phyloP scores from a whole-genome alignment of 805 yeast genomes.

The Nakazawaea wickerhamii region DNA sequence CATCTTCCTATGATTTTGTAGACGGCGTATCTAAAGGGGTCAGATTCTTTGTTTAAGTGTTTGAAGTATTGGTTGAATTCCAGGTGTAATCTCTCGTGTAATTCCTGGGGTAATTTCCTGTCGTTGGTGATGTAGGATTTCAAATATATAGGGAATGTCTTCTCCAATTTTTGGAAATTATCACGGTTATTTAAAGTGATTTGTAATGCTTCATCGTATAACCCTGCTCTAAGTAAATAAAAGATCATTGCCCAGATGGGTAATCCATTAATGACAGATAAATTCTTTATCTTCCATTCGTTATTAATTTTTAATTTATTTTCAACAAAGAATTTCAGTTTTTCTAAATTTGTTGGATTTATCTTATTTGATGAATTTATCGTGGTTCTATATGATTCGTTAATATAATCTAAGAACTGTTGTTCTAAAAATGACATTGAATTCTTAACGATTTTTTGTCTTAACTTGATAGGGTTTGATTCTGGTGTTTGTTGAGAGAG shows the following conservation, averaged over 20 bases:
- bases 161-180: conserved; percentile 78
- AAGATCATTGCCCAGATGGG: conserved; percentile 95
- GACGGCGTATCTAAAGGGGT: conserved; percentile 86
- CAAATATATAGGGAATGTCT: conserved; percentile 75
- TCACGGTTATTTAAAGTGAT: conserved; percentile 59
- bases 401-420: conserved; percentile 75
- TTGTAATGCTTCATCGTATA: conserved; percentile 69
- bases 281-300: conserved; percentile 45
- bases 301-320: conserved; percentile 34
- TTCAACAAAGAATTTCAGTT: conserved; percentile 58
- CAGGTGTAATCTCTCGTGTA: conserved; percentile 61
- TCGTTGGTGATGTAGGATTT: conserved; percentile 60
- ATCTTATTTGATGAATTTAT: conserved; percentile 31
- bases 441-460: conserved; percentile 44
- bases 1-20: conserved; percentile 93
- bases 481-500: conserved; percentile 28
- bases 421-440: conserved; percentile 60
- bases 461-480: conserved; percentile 31
- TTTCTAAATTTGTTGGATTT: conserved; percentile 65
- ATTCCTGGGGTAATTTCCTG: conserved; percentile 55
- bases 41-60: conserved; percentile 57
- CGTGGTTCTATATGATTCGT: conserved; percentile 51
- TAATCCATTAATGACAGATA: conserved; percentile 67
- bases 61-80: conserved; percentile 86
- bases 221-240: conserved; percentile 81